These are phyloP conservation scores for Marasmius tenuissimus DNA, from an alignment of 1,284 basidiomycete species.

Conservation along the genomic window DNA sequence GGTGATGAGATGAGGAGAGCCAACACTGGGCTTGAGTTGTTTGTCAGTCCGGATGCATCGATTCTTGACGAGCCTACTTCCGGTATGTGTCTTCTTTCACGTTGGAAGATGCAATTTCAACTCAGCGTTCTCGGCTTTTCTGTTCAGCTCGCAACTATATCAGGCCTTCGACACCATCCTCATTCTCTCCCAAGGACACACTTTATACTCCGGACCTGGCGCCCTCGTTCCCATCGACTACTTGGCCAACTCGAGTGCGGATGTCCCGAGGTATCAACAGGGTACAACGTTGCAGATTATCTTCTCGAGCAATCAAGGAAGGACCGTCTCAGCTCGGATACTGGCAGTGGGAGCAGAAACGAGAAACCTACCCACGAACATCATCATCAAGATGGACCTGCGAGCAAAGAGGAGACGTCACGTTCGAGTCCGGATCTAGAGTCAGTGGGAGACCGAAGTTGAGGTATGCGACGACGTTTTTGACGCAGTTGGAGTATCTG, in stretches of 20 bases:
- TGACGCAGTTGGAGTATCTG: slow-evolving; percentile 84
- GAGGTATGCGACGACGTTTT: slow-evolving; percentile 70
- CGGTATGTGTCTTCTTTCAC: slow-evolving; percentile 34
- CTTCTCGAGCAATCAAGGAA: slow-evolving; percentile 60
- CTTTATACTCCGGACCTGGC: slow-evolving; percentile 81
- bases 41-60: slow-evolving; percentile 78
- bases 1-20: slow-evolving; percentile 86
- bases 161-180: slow-evolving; percentile 82
- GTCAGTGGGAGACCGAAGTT: slow-evolving; percentile 7
- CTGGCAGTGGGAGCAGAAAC: neutral
- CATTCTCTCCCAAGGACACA: slow-evolving; percentile 73
- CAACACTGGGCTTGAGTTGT: slow-evolving; percentile 81
- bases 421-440: neutral
- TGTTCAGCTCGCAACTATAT: slow-evolving; percentile 72
- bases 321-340: neutral
- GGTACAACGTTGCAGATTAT: slow-evolving; percentile 90
- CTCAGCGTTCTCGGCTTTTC: slow-evolving; percentile 2
- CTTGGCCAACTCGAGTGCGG: slow-evolving; percentile 46
- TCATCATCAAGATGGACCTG: neutral
- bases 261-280: slow-evolving; percentile 48
- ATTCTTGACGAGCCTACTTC: slow-evolving; percentile 86
- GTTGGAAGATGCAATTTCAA: neutral
- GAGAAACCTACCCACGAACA: neutral
- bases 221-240: slow-evolving; percentile 63
- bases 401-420: neutral